These are phyloP conservation scores for Coprinopsis cinerea DNA, from an alignment of 768 basidiomycete species.

Conservation along the genomic window DNA sequence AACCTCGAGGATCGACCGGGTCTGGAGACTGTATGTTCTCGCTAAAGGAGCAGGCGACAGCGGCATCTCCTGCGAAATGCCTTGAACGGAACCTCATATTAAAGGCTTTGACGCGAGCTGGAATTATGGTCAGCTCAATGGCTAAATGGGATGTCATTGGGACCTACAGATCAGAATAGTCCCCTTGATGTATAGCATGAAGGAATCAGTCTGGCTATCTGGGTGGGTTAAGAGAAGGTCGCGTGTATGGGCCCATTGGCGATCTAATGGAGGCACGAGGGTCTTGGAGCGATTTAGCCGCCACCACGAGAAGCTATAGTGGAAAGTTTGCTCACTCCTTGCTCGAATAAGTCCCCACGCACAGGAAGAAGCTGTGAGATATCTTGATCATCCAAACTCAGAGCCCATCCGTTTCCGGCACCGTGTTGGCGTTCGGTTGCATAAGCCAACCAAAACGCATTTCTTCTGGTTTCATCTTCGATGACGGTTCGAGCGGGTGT, in stretches of 20 bases:
- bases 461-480: constrained; percentile 68
- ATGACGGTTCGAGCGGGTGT: constrained; percentile 52
- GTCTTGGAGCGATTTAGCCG: constrained; percentile 24
- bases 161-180: constrained; percentile 55
- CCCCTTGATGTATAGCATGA: constrained; percentile 65
- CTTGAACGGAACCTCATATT: constrained; percentile 60
- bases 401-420: constrained; percentile 65
- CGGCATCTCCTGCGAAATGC: constrained; percentile 53
- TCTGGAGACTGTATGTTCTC: constrained; percentile 35
- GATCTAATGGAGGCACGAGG: constrained; percentile 42
- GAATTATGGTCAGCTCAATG: background rate
- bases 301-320: background rate
- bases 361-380: constrained; percentile 67
- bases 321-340: constrained; percentile 42
- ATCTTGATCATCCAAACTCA: constrained; percentile 67
- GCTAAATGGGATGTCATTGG: background rate
- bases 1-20: constrained; percentile 52
- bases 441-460: constrained; percentile 72
- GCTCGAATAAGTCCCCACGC: constrained; percentile 51
- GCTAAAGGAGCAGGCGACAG: constrained; percentile 35
- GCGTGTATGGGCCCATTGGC: constrained; percentile 63
- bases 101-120: constrained; percentile 54
- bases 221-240: constrained; percentile 59
- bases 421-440: constrained; percentile 62
- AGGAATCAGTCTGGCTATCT: constrained; percentile 60